A percentile compares a stretch with the other conserved stretches of the same genome.
Evolutionary conservation across 306 rosid genomes (phyloP).

Genomic region (Coriaria nepalensis): DNA sequence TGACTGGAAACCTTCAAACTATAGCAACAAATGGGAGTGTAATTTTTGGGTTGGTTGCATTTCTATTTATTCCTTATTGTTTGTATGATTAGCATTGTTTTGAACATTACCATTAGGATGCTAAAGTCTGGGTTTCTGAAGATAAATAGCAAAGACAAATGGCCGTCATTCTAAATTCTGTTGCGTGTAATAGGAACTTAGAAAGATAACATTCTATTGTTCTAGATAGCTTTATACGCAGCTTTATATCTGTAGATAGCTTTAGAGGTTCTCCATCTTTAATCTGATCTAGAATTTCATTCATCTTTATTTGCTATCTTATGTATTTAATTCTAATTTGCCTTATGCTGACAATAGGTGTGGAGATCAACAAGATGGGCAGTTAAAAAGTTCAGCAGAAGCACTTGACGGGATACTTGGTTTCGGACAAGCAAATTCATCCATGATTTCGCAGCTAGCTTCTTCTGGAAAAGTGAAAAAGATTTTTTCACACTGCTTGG

Average conservation of each 20-base stretch:
- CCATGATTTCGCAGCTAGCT: slow-evolving; percentile 84
- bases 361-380: slow-evolving; percentile 59
- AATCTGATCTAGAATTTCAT: background rate
- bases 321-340: background rate
- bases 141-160: no score
- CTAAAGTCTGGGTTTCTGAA: no score
- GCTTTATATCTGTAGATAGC: no score
- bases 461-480: slow-evolving; percentile 63
- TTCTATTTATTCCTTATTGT: background rate
- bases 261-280: no score
- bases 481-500: slow-evolving; percentile 84
- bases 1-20: slow-evolving; percentile 32
- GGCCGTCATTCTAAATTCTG: no score
- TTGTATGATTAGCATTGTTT: no score
- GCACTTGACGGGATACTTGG: slow-evolving; percentile 83
- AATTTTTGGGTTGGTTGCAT: slow-evolving; percentile 60
- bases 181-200: no score
- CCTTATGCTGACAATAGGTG: slow-evolving; percentile 33
- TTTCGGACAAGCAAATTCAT: slow-evolving; percentile 87
- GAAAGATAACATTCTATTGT: no score
- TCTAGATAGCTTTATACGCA: no score
- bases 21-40: slow-evolving; percentile 28
- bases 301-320: background rate
- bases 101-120: no score
- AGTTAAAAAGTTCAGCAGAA: slow-evolving; percentile 28